Percentiles rank a stretch among this genome's conserved stretches.
Evolutionary conservation across 345 rosid genomes (phyloP).

Genomic region (Populus tremula): DNA sequence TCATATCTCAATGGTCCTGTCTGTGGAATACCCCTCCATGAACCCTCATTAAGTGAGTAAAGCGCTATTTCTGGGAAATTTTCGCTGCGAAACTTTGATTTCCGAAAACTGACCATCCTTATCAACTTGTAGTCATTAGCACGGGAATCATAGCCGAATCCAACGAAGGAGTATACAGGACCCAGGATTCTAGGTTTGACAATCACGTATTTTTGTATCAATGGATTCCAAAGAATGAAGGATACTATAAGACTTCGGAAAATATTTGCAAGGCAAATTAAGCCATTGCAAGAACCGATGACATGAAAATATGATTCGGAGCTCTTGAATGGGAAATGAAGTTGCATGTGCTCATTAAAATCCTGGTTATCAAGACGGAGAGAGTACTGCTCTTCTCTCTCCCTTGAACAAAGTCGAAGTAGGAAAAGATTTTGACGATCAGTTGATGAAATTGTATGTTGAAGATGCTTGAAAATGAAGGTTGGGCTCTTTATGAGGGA

Average conservation of each 20-base stretch:
- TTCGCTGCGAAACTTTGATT: neutral
- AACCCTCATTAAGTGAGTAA: neutral
- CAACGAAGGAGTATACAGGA: neutral
- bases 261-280: neutral
- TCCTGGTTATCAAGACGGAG: neutral
- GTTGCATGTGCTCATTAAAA: neutral
- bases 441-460: neutral
- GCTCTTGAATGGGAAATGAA: neutral
- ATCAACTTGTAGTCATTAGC: constrained; percentile 1
- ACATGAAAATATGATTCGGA: neutral
- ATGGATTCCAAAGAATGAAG: constrained; percentile 3
- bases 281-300: neutral
- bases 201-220: neutral
- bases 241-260: neutral
- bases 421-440: neutral
- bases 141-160: constrained; percentile 4
- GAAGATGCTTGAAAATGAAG: constrained; percentile 1
- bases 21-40: neutral
- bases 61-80: neutral
- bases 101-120: neutral
- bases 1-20: neutral
- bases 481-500: neutral
- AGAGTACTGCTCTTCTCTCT: neutral
- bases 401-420: neutral
- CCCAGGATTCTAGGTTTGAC: neutral